Base-by-base conservation (phyloP, 768 basidiomycete genomes). In the Panellus pusillus region DNA sequence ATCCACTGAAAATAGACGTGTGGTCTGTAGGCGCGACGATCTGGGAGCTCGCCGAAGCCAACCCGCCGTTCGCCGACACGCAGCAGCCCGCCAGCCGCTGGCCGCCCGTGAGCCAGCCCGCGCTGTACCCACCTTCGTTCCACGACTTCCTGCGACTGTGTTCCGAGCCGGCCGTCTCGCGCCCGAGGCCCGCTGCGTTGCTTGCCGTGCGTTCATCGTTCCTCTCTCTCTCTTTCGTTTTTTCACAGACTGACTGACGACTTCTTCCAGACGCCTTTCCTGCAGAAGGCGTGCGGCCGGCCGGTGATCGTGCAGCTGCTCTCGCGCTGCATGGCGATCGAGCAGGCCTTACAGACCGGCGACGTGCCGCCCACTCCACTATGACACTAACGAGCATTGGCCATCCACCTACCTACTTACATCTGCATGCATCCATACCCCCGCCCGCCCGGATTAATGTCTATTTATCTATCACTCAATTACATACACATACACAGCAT, bases 11-110 rank as follows among this genome's bases (percentile, higher is more conserved):
- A 65, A 82, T 90, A 42, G 90, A 92, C 55, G 74, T 86, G 0
- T 92, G 89, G 89, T 90, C 89, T 0, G 72, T 91, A 6, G 90
- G 90, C 1, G 90, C 90, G 0, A 92, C 90, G 0, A 78, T 89
- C 0, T 91, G 90, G 90, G 90, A 92, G 64, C 78, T 88, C 69
- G 86, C 87, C 1, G 79, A 92, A 64, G 80, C 83, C 6, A 75
- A 80, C 47, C 90, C 90, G 5, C 90, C 90, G 0, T 92, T 91
- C 64, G 74, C 79, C 4, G 78, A 82, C 50, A 72, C 79, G 0
- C 77, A 81, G 47, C 75, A 81, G 53, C 64, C 89, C 11, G 77
- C 74, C 7, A 76, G 83, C 20, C 79, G 83, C 4, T 89, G 86
- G 83, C 89, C 89, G 6, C 71, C 81, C 17, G 65, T 91, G 32